Base-by-base conservation (phyloP, 768 basidiomycete species). In the Termitomyces sp. region DNA sequence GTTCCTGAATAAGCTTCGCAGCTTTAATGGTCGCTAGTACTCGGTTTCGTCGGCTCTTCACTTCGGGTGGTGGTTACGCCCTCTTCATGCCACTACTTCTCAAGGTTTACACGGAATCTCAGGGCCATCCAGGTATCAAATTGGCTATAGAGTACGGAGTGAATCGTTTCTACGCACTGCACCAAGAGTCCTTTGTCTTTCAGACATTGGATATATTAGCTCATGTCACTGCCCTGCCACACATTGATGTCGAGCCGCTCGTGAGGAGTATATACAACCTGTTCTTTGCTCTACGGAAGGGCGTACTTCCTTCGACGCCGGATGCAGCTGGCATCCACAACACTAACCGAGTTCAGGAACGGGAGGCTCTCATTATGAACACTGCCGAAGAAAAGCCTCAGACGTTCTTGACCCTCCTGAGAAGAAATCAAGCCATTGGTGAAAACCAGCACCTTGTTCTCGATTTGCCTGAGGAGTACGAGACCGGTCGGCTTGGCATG, bases 301-400 rank as follows among this genome's bases (percentile, higher is more conserved):
- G 70, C n/a, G 62, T 72, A 38, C 63, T 73, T 2, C 61, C 71
- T 8, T 64, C 69, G 10, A 70, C 74, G 6, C 71, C 77, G 1
- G 87, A 90, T 63, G 75, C 81, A 43, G 86, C 83, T 21, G 88
- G 84, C 1, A 87, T 92, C 48, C 81, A 81, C 43, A 76, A 83
- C 43, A 68, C 78, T 10, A 90, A 85, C 60, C 81, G 77, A 61
- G 54, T 68, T 0, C 81, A 90, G 62, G 89, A 92, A 67, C 75
- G 78, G 46, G 88, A 90, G 62, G 84, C 87, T 3, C 70, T 88
- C 21, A 75, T 90, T 60, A 74, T 87, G 45, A 78, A 74, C 26
- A 83, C 84, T 3, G 87, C 84, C 6, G 88, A 90, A 62, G 84
- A 88, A 57, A 84, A 79, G 51, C 87, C 88, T 1, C 87, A 89